Evolutionary conservation across 257 asterid genomes (phyloP).

Genomic region (Eustoma russellianum): DNA sequence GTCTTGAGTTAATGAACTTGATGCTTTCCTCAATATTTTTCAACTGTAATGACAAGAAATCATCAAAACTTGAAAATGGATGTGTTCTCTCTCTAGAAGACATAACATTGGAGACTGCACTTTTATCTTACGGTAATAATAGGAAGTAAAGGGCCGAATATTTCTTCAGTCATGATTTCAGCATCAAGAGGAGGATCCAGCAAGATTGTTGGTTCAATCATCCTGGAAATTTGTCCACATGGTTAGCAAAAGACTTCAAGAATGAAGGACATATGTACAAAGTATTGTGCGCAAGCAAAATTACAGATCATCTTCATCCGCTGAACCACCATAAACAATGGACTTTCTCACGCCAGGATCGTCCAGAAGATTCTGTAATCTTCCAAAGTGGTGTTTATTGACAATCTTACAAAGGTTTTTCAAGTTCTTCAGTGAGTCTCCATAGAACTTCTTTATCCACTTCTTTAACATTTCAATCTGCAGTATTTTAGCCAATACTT

Average conservation of each 20-base stretch:
- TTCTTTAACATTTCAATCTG: slow-evolving; percentile 72
- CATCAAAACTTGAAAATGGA: background rate
- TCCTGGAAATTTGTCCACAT: slow-evolving; percentile 29
- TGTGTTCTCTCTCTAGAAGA: background rate
- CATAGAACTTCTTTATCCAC: slow-evolving; percentile 47
- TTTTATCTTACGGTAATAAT: slow-evolving; percentile 59
- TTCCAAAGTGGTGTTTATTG: slow-evolving; percentile 64
- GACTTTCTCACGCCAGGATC: slow-evolving; percentile 58
- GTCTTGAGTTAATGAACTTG: slow-evolving; percentile 53
- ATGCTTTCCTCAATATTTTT: slow-evolving; percentile 73
- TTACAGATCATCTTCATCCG: slow-evolving; percentile 56
- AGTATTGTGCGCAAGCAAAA: slow-evolving; percentile 4
- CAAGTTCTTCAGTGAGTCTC: slow-evolving; percentile 44
- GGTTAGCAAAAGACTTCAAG: background rate
- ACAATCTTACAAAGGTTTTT: slow-evolving; percentile 63
- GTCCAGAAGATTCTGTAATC: slow-evolving; percentile 52
- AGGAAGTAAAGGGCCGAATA: slow-evolving; percentile 94
- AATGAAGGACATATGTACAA: background rate
- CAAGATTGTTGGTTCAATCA: slow-evolving; percentile 82
- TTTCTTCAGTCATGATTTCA: slow-evolving; percentile 76
- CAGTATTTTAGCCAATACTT: background rate
- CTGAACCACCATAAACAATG: slow-evolving; percentile 77
- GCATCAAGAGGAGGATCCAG: slow-evolving; percentile 87
- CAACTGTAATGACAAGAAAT: slow-evolving; percentile 34
- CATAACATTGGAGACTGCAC: background rate